Evolutionary conservation across 23 red algal genomes (phyloP).

Genomic region (Gracilaria gracilis): DNA sequence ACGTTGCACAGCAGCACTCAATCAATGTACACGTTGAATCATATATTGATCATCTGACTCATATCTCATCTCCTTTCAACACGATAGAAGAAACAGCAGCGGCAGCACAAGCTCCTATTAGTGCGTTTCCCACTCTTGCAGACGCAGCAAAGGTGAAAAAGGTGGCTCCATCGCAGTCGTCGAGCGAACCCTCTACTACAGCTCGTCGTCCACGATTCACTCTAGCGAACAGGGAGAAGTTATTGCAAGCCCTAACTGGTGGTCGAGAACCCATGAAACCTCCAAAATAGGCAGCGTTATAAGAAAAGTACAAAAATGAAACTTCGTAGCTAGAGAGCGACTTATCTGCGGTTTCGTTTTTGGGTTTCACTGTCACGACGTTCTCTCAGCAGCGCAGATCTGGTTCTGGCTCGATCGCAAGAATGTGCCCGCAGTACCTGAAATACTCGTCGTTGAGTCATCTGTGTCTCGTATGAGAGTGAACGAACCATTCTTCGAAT

Average conservation of each 20-base stretch:
- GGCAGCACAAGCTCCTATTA: conserved; percentile 30
- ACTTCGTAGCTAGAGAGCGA: neutral
- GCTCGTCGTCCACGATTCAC: conserved; percentile 22
- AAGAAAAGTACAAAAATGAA: neutral
- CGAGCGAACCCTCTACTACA: neutral
- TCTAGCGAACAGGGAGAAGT: conserved; percentile 29
- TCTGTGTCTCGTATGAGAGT: conserved; percentile 31
- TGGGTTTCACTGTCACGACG: neutral
- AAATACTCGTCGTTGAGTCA: conserved; percentile 33
- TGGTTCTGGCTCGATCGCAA: neutral
- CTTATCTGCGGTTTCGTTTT: neutral
- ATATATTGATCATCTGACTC: neutral
- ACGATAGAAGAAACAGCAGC: neutral
- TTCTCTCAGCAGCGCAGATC: neutral
- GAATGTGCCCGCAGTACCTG: conserved; percentile 2
- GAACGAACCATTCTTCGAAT: conserved; percentile 35
- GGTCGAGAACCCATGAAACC: conserved; percentile 17
- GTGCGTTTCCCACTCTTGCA: conserved; percentile 68
- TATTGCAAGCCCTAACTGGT: neutral
- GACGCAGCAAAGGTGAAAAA: conserved; percentile 58
- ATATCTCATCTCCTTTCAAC: neutral
- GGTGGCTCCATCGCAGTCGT: conserved; percentile 1
- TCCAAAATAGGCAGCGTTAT: neutral
- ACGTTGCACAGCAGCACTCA: neutral
- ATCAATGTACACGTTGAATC: neutral